These are phyloP conservation scores for Daldinia sp. DNA, from an alignment of 2,329 filamentous ascomycete genomes.

Conservation along the genomic window DNA sequence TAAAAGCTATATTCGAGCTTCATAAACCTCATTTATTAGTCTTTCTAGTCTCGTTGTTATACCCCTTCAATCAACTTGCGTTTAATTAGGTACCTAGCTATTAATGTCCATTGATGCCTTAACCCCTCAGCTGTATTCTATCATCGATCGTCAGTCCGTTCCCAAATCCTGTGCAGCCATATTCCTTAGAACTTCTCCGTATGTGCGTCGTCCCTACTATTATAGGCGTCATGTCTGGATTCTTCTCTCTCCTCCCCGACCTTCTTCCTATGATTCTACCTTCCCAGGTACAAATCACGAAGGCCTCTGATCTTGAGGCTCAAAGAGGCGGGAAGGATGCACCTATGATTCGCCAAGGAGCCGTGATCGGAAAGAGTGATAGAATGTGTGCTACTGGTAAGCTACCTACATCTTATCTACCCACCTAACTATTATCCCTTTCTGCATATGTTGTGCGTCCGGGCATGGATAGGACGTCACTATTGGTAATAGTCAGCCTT, in stretches of 20 bases:
- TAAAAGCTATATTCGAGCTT: conserved; percentile 14
- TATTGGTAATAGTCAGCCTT: conserved; percentile 11
- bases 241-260: conserved; percentile 68
- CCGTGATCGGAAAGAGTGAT: conserved; percentile 73
- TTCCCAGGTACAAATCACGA: conserved; percentile 67
- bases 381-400: conserved; percentile 75
- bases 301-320: conserved; percentile 59
- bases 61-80: background rate
- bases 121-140: conserved; percentile 2
- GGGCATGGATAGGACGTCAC: conserved; percentile 15
- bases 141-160: conserved; percentile 1
- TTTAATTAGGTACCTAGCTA: conserved; percentile 1
- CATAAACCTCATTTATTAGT: background rate
- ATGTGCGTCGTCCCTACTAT: conserved; percentile 30
- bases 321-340: conserved; percentile 50
- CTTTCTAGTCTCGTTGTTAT: background rate
- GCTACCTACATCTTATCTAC: conserved; percentile 45
- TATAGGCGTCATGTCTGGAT: conserved; percentile 58
- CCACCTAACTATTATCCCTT: conserved; percentile 3
- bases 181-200: conserved; percentile 17
- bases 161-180: conserved; percentile 4
- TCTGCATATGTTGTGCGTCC: conserved; percentile 10
- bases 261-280: conserved; percentile 71
- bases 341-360: conserved; percentile 59
- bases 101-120: conserved; percentile 14